Base-by-base conservation (phyloP, 164 flowering plant species). In the Kalanchoe fedtschenkoi region DNA sequence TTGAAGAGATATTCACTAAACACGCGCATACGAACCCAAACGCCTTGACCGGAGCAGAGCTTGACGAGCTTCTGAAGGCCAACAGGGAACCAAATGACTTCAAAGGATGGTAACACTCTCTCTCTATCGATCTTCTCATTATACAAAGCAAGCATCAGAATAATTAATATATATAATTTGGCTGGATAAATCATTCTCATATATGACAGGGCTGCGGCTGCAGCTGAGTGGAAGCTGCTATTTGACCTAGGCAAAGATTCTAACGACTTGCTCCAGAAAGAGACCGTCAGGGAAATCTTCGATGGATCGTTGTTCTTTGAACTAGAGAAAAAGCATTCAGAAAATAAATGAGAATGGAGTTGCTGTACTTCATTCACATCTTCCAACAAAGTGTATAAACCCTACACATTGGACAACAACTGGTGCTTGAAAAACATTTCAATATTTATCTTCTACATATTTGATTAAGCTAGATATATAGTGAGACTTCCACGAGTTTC, bases 1-100 rank as follows among this genome's bases (percentile, higher is more conserved):
- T 58, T 4, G 61, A 58, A 19, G 42, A 34, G 61, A 58, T 58
- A 14, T 58, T 58, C 15, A 24, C 41, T 15, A 58, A 32, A 11
- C 38, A 58, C 38, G 61, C 61, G 14, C 61, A 32, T 21, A 34
- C 61, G 1, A 34, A 58, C 22, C 19, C 61, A 3, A 58, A 29
- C 16, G 11, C 38, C 14, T 34, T 58, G 61, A 58, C 41, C 38
- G 28, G 13, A 3, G 28, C 0, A 13, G 61, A 58, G 61, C 41
- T 58, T 4, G 28, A 58, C 3, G 38, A 19, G 38, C 28, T 58
- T 9, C 6, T 58, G 28, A 58, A 24, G 28, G 24, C 61, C 1
- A 58, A 58, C 19, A 34, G 41, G 28, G 41, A 58, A 21, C 38
- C 61, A 3, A n/a, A 34, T 0, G 61, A 58, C 61, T 34, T 8